Evolutionary conservation across 2,329 filamentous ascomycete genomes (phyloP).

Genomic region (Biscogniauxia mediterranea): DNA sequence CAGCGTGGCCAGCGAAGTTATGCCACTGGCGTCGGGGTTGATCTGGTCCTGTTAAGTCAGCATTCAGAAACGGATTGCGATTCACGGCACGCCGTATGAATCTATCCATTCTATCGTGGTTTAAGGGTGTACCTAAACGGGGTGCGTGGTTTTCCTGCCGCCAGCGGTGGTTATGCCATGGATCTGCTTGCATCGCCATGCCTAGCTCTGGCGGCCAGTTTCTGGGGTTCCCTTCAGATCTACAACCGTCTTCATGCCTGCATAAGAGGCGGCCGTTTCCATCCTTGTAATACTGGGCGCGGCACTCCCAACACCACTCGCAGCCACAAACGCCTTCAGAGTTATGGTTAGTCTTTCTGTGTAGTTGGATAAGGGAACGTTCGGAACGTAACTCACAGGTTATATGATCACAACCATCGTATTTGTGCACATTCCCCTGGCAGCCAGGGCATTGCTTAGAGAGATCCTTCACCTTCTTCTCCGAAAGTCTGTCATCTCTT

Average conservation of each 20-base stretch:
- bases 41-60: too few species aligned
- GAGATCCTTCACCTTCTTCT: conserved; percentile 32
- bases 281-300: conserved; percentile 29
- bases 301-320: conserved; percentile 42
- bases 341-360: not conserved
- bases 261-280: conserved; percentile 31
- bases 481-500: conserved; percentile 34
- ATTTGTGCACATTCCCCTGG: conserved; percentile 36
- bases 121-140: too few species aligned
- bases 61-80: too few species aligned
- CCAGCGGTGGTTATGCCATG: conserved; percentile 10
- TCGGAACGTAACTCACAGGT: conserved; percentile 37
- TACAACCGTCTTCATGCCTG: conserved; percentile 31
- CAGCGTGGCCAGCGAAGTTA: not conserved
- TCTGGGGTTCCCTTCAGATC: conserved; percentile 14
- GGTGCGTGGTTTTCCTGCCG: too few species aligned
- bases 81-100: too few species aligned
- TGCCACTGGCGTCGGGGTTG: too few species aligned
- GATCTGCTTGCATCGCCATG: not conserved
- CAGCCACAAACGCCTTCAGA: conserved; percentile 33
- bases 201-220: conserved; percentile 15
- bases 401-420: conserved; percentile 40
- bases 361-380: not conserved
- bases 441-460: conserved; percentile 38
- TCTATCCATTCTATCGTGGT: too few species aligned